phyloP scores from a whole-genome alignment of 2,329 filamentous ascomycete species.

The Neurospora sp. region DNA sequence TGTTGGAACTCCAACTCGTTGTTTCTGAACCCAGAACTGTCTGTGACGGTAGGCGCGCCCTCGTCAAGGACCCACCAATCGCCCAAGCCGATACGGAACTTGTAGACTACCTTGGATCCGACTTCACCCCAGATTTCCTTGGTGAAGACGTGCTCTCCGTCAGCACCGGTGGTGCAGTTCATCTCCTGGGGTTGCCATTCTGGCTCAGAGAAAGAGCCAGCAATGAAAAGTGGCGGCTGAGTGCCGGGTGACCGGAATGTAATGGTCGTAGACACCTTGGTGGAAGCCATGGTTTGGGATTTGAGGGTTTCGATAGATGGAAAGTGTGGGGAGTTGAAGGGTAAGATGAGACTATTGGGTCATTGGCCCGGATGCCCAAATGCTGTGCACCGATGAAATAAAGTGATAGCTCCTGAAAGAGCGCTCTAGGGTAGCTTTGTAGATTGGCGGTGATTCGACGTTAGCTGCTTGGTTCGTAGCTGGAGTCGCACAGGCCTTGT shows the following conservation, averaged over 20 bases:
- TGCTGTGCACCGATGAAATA: background rate
- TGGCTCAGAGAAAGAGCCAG: slow-evolving; percentile 57
- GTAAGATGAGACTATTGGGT: background rate
- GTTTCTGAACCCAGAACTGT: slow-evolving; percentile 38
- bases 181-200: slow-evolving; percentile 61
- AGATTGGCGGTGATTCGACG: background rate
- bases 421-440: background rate
- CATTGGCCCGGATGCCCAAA: slow-evolving; percentile 1
- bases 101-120: slow-evolving; percentile 60
- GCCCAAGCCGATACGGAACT: slow-evolving; percentile 57
- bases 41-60: slow-evolving; percentile 39
- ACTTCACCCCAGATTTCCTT: slow-evolving; percentile 45
- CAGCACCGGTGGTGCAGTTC: slow-evolving; percentile 38
- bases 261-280: slow-evolving; percentile 42
- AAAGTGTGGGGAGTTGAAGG: background rate
- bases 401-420: background rate
- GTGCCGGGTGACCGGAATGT: slow-evolving; percentile 51
- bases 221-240: slow-evolving; percentile 59
- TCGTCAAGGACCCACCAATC: slow-evolving; percentile 66
- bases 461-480: background rate
- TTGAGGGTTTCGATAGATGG: background rate
- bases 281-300: slow-evolving; percentile 23
- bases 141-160: slow-evolving; percentile 48
- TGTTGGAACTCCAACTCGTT: slow-evolving; percentile 31
- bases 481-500: background rate